A percentile compares a stretch with the other conserved stretches of the same genome.
phyloP scores from a whole-genome alignment of 2,329 filamentous ascomycete species.

The Pezicula rhizophila region DNA sequence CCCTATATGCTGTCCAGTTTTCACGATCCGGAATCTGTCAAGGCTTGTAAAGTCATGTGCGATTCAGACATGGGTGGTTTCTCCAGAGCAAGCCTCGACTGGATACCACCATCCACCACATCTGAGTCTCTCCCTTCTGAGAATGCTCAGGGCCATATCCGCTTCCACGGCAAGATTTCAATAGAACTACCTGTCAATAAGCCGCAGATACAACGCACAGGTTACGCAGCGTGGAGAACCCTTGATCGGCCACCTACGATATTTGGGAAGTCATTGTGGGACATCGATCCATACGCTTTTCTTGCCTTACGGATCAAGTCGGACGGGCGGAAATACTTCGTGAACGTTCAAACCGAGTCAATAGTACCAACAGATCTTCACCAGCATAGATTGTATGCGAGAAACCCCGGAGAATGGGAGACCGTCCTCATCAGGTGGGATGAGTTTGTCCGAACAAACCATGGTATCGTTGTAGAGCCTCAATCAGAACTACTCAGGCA shows the following conservation, averaged over 20 bases:
- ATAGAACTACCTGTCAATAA: slow-evolving; percentile 71
- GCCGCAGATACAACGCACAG: slow-evolving; percentile 70
- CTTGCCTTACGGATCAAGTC: slow-evolving; percentile 84
- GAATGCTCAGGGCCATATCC: slow-evolving; percentile 51
- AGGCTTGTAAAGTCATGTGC: slow-evolving; percentile 70
- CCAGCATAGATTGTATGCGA: slow-evolving; percentile 81
- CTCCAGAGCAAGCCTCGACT: slow-evolving; percentile 67
- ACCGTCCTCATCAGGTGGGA: slow-evolving; percentile 86
- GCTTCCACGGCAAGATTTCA: slow-evolving; percentile 85
- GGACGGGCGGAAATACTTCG: slow-evolving; percentile 85
- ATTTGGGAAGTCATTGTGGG: slow-evolving; percentile 83
- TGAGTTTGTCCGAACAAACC: slow-evolving; percentile 92
- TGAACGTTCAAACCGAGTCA: slow-evolving; percentile 93
- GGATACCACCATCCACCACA: slow-evolving; percentile 18
- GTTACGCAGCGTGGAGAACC: slow-evolving; percentile 89
- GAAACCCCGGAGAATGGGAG: slow-evolving; percentile 82
- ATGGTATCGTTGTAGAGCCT: slow-evolving; percentile 86
- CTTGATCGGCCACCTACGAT: slow-evolving; percentile 68
- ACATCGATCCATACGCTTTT: slow-evolving; percentile 83
- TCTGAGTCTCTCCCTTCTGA: slow-evolving; percentile 19
- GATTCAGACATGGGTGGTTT: slow-evolving; percentile 83
- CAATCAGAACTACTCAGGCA: slow-evolving; percentile 84
- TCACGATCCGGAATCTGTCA: slow-evolving; percentile 39
- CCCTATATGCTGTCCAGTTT: slow-evolving; percentile 64
- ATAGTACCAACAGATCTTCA: slow-evolving; percentile 93